Evolutionary conservation across 495 filamentous ascomycete species (phyloP), one percentile per base, ranked within the genome.

Genomic region (Penicillium cosmopolitanum): DNA sequence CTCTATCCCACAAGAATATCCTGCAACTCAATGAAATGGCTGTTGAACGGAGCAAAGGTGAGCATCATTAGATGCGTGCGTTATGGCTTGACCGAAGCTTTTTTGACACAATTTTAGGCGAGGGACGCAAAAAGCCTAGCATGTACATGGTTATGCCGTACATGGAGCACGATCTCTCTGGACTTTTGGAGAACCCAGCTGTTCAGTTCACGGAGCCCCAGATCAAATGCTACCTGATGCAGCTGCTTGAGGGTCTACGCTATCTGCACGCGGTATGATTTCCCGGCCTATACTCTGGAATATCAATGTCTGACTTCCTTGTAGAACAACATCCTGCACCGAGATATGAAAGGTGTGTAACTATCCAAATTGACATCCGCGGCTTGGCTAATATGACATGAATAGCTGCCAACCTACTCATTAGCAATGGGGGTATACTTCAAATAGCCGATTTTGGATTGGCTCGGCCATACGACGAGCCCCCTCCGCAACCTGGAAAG

Each of bases 141-240:
- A 90, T 98, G 82, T 98, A 97, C 71, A 99, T 99, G 95, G 95
- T 97, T 52, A 96, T 88, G 23, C 94, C 93, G 34, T 99, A 98
- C 70, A 97, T 98, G 94, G 95, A 98, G 66, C 95, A 99, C 70
- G 95, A 99, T 70, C 82, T 99, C 6, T 96, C 94, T 16, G 95
- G 95, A 54, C 84, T 99, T 13, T 84, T 99, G 60, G 95, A 97
- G 69, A 99, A 99, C 63, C 93, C 94, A 28, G 83, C 85, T 5
- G 93, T 98, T 53, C 83, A 84, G 13, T 92, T 99, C 60, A 90
- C 86, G 9, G 86, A 92, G 66, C 84, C 89, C 6, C 93, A 98
- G 71, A 96, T 97, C 68, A 99, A 99, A 73, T 98, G 95, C 75
- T 99, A 99, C 70, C 85, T 99, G 86, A 76, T 94, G 50, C 95